Conservation (phyloP, 1,284 basidiomycete species). For the Lignosus rhinocerotis region DNA sequence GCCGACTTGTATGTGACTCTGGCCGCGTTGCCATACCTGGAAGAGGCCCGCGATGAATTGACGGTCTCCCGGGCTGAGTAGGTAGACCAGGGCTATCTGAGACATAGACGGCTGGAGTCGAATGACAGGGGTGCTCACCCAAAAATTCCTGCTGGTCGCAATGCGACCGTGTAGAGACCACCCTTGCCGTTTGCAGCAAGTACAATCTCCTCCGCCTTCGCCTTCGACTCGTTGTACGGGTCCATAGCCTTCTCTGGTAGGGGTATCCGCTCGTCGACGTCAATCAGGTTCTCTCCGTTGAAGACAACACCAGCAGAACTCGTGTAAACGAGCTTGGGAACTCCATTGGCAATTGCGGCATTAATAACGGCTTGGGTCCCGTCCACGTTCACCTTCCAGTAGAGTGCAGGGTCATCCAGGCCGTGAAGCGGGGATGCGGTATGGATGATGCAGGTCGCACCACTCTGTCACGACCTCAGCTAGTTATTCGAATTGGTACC, state of each 20-base stretch:
- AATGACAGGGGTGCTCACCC: conserved; percentile 58
- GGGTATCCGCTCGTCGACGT: conserved; percentile 88
- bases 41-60: conserved; percentile 85
- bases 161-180: conserved; percentile 85
- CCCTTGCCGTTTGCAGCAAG: conserved; percentile 84
- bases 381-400: conserved; percentile 92
- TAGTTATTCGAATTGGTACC: conserved; percentile 9
- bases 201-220: conserved; percentile 84
- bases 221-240: conserved; percentile 97
- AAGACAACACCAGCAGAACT: conserved; percentile 94
- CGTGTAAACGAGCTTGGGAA: conserved; percentile 93
- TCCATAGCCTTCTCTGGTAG: conserved; percentile 81
- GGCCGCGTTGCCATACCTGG: conserved; percentile 78
- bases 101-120: not conserved
- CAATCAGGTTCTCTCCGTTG: conserved; percentile 79
- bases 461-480: conserved; percentile 49
- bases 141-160: conserved; percentile 96
- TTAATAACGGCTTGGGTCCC: conserved; percentile 88
- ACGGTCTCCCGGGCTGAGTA: conserved; percentile 82
- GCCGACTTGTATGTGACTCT: conserved; percentile 94
- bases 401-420: conserved; percentile 71
- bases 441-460: conserved; percentile 89
- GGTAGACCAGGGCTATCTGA: not conserved
- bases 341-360: conserved; percentile 70
- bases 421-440: conserved; percentile 91